Base-by-base conservation (phyloP, 495 filamentous ascomycete species). In the Pseudoneurospora amorphoporcata region DNA sequence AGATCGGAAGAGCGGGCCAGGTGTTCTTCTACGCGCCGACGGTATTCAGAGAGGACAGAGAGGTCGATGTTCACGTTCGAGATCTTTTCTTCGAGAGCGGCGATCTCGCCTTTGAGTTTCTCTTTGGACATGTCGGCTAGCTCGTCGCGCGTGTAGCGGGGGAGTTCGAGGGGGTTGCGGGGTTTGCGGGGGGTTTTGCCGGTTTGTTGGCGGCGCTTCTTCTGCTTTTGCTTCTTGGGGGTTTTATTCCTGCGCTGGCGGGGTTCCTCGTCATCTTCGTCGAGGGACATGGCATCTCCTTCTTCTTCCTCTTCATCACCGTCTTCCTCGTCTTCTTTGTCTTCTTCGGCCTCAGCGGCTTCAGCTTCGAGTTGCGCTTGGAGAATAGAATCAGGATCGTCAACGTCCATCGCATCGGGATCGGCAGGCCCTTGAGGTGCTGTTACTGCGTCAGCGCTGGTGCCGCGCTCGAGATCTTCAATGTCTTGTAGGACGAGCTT, bases 51-150 rank as follows among this genome's bases (percentile, higher is more conserved):
- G 16, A 99, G 90, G 35, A 99, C 95, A 43, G 91, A 88, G 12
- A 98, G 88, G 79, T 99, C 95, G 72, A 98, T 92, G 72, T 89
- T 92, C 45, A 91, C 88, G 74, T 94, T 94, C 75, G 95, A 92
- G 23, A 91, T 95, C 84, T 96, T 95, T 81, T 97, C 94, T 82
- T 98, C 95, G 17, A 98, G 86, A 3, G 87, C 88, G 3, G 92
- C 95, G 78, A 99, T 98, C 77, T 94, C 91, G 14, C 88, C 90
- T 77, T 97, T 95, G 53, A 99, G 86, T 0, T 85, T 86, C 61
- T 92, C 91, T 82, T 97, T 97, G 85, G 91, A 90, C 90, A 98
- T 92, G 80, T 94, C 95, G n/a, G 85, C 87, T 37, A 99, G 86
- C 83, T 99, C 95, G 81, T 99, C 95, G 74, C 90, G 91, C 70